Evolutionary conservation across 1,284 basidiomycete species (phyloP).

Genomic region (Rhizoctonia solani): DNA sequence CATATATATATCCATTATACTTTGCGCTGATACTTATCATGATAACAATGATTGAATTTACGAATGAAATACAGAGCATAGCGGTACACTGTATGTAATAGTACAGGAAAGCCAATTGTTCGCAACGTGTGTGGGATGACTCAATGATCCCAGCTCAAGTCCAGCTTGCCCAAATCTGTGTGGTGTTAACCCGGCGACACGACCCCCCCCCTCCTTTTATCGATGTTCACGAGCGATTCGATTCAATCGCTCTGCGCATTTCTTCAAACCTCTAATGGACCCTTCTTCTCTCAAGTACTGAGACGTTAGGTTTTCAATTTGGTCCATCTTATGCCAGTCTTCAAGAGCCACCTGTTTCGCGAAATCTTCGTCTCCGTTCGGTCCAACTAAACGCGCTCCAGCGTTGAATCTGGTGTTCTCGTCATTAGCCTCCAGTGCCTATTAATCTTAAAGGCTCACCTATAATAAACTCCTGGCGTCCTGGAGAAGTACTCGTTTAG

Average conservation of each 20-base stretch:
- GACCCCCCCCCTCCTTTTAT: no score
- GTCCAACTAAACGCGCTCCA: conserved; percentile 6
- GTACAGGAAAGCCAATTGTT: no score
- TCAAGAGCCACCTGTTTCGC: conserved; percentile 9
- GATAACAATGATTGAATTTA: no score
- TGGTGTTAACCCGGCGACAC: no score
- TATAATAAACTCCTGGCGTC: not conserved
- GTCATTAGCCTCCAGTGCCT: not conserved
- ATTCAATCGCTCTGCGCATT: not conserved
- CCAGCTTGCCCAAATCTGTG: no score
- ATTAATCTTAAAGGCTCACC: not conserved
- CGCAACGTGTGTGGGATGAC: no score
- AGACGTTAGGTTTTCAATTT: not conserved
- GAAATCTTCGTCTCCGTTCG: conserved; percentile 15
- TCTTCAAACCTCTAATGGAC: not conserved
- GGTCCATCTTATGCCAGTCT: conserved; percentile 24
- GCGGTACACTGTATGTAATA: no score
- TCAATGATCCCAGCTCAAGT: no score
- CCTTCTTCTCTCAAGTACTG: conserved; percentile 7
- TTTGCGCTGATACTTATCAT: no score
- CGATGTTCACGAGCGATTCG: not conserved
- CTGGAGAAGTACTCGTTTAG: conserved; percentile 9
- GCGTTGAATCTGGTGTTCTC: conserved; percentile 10
- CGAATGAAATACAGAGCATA: no score
- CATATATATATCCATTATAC: no score